Evolutionary conservation across 1,284 basidiomycete species (phyloP), one percentile per base, ranked within the genome.

Genomic region (Ustilago tritici): DNA sequence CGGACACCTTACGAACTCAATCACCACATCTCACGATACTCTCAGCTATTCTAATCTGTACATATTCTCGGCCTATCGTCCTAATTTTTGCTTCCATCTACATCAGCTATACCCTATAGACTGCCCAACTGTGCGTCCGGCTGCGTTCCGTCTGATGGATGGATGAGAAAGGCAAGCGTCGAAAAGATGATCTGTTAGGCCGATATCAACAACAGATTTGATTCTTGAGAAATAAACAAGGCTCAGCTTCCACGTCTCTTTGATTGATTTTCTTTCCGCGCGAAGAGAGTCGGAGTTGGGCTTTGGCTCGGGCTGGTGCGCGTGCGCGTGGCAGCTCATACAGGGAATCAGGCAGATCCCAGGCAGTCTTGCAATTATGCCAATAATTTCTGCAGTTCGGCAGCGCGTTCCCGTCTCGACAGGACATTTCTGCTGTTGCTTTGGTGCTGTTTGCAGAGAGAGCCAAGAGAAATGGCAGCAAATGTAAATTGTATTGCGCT

Each of bases 231-330:
- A 23, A 58, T 9, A 19, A 47, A 58, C 28, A 31, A 34, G 32
- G 56, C 56, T 58, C 31, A 43, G 57, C 47, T 60, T 60, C 57
- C 46, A 50, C 47, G 57, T 60, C 36, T 49, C 34, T 41, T 56
- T n/a, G 19, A 46, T 15, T 56, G 12, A 31, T n/a, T 46, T 57
- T n/a, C 43, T 8, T 46, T 17, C 32, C 57, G 43, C 49, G 58
- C 47, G 49, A 59, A 47, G 23, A 10, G n/a, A 19, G 23, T 50
- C 57, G 46, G 57, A 50, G 35, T 60, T 32, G 58, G 49, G 49
- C 49, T 41, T 3, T 2, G 23, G 23, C 23, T 28, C 23, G 3
- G 23, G 23, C 23, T 28, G 3, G 23, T 23, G 23, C 23, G 23
- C 57, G 46, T 59, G 57, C 57, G 47, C 57, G 53, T 55, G 19